Conservation (phyloP, 2,329 filamentous ascomycete species). For the Hypoxylon sp. region DNA sequence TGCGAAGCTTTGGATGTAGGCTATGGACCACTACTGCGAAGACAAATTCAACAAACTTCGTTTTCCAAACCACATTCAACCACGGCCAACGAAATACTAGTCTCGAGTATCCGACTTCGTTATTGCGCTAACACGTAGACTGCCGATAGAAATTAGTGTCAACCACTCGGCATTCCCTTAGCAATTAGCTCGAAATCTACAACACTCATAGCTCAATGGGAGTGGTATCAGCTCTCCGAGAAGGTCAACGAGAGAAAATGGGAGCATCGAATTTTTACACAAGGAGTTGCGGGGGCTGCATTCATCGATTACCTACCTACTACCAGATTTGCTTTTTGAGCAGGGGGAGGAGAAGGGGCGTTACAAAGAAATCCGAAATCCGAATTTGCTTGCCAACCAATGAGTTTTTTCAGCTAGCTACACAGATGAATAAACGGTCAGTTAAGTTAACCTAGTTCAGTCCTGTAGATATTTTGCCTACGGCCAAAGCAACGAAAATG, state of each 20-base stretch:
- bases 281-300: conserved; percentile 29
- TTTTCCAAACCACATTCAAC: conserved; percentile 4
- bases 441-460: conserved; percentile 1
- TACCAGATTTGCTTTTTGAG: conserved; percentile 16
- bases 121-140: neutral
- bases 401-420: conserved; percentile 1
- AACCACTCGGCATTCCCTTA: neutral
- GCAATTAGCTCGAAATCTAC: neutral
- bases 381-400: conserved; percentile 11
- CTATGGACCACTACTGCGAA: neutral
- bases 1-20: neutral
- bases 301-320: conserved; percentile 18
- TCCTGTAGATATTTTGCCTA: neutral
- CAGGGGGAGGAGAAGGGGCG: neutral
- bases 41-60: conserved; percentile 7
- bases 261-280: conserved; percentile 12
- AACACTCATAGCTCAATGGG: neutral
- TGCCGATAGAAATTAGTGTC: neutral
- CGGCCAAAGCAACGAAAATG: neutral
- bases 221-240: neutral
- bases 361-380: conserved; percentile 4
- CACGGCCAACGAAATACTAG: conserved; percentile 2
- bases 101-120: neutral
- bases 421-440: neutral
- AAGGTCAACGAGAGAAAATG: neutral